Conservation (phyloP, 2,329 filamentous ascomycete species). For the Lachnellula arida region DNA sequence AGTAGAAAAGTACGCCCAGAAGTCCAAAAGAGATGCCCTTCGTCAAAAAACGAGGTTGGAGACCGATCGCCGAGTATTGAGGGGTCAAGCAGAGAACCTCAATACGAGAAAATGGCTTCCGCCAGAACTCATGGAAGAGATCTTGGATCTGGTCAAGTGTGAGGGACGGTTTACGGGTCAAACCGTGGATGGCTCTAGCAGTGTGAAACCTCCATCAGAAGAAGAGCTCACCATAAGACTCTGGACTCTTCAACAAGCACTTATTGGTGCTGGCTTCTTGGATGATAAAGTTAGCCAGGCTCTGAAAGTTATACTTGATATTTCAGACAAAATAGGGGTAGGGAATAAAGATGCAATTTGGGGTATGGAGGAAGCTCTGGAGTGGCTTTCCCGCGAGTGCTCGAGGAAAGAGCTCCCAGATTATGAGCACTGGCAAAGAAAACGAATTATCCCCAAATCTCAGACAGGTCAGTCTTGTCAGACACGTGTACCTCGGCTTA, state of each 20-base stretch:
- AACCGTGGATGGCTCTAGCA: conserved; percentile 28
- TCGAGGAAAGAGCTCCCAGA: conserved; percentile 62
- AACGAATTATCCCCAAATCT: conserved; percentile 22
- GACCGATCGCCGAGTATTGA: conserved; percentile 78
- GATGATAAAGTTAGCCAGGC: conserved; percentile 57
- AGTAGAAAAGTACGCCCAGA: conserved; percentile 77
- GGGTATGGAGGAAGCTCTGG: conserved; percentile 82
- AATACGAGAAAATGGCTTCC: conserved; percentile 76
- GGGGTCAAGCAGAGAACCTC: conserved; percentile 70
- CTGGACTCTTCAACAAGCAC: conserved; percentile 76
- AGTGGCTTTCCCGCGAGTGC: conserved; percentile 84
- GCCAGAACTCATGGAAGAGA: conserved; percentile 69
- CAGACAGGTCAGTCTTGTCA: conserved; percentile 25
- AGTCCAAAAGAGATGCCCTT: conserved; percentile 71
- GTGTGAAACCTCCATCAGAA: conserved; percentile 55
- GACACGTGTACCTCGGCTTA: not conserved
- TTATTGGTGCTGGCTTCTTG: conserved; percentile 66
- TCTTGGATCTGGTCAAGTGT: conserved; percentile 67
- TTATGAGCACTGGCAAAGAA: conserved; percentile 52
- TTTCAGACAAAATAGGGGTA: conserved; percentile 56
- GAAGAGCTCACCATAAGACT: conserved; percentile 75
- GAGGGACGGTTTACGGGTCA: conserved; percentile 53
- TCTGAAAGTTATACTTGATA: conserved; percentile 61
- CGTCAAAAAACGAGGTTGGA: conserved; percentile 75
- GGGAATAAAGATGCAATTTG: conserved; percentile 64